Evolutionary conservation across 2,329 filamentous ascomycete genomes (phyloP), one percentile per base, ranked within the genome.

Genomic region (Aspergillus sp.): DNA sequence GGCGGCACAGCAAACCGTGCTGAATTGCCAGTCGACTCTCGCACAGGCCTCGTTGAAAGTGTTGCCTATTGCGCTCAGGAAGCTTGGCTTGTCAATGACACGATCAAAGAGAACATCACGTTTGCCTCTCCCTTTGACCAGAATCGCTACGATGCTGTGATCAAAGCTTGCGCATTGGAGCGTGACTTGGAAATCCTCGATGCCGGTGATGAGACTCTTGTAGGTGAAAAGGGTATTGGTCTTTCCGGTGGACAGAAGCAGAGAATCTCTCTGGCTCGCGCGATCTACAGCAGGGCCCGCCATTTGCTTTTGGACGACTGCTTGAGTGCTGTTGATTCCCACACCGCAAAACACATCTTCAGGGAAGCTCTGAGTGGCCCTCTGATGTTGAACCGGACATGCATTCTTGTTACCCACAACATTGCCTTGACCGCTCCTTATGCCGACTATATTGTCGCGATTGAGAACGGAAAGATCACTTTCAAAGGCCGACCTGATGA

Each of bases 291-390:
- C 67, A 94, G 92, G 77, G 96, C 93, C 6, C 90, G 89, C 57
- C 94, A 98, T 76, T 80, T 99, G 17, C 85, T 99, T 11, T 84
- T 99, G 54, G 95, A 99, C 72, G 95, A 99, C 76, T 97, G 96
- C 66, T 84, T 99, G 48, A 97, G 93, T 73, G 95, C 95, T 30
- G 95, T 99, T 38, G 95, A 99, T 76, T 96, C 95, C 3, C 95
- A 99, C 71, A 98, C 95, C 0, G 93, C 93, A 2, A 96, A 97
- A 76, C 97, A 96, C 89, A 98, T 99, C 68, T 98, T 98, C 79
- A 91, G 90, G 74, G 91, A 97, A 77, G 96, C 93, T 62, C 89
- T 99, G 66, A 89, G 89, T 69, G 95, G 95, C 2, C 91, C 92
- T 6, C 80, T 99, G 55, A 98, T 99, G 95, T 81, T 85, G 61